Base-by-base conservation (phyloP, 2,329 filamentous ascomycete species). In the Aspergillus texensis region DNA sequence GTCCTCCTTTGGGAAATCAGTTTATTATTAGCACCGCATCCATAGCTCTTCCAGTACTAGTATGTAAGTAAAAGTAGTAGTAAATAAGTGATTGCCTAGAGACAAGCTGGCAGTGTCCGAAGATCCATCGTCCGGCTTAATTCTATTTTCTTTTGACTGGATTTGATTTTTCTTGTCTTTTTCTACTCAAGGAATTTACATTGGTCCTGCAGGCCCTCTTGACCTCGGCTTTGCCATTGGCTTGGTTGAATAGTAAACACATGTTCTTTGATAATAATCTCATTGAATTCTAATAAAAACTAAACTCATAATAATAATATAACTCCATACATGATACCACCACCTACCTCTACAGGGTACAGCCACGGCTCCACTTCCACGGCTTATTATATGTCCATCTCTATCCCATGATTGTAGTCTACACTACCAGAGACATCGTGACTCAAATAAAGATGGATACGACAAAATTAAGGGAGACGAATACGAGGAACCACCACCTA, bases 1-100 rank as follows among this genome's bases (percentile, higher is more conserved):
- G 32, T 26, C 19, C 52, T 28, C n/a, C 26, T 36, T 41, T 26
- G n/a, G 52, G 32, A 39, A 55, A 36, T 39, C 52, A 24, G 32
- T 55, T 55, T 55, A 55, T 55, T 55, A 55, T 55, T 55, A 55
- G 52, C 48, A 50, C 30, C 46, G 46, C 46, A 32, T 52, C 26
- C 48, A 32, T n/a, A 12, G 19, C 16, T n/a, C 21, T 34, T 32
- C 48, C 45, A 6, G 30, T 52, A n/a, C 26, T 52, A 52, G 48
- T 30, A 52, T n/a, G 19, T 52, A 32, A 19, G 19, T 41, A 19
- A 6, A 24, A 30, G 28, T 21, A 6, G 48, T 11, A 32, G 48
- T 19, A 34, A 48, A n/a, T 52, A 55, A 55, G n/a, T 39, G 32
- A 55, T 21, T 55, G 52, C 52, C 52, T 54, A 9, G 52, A 54